Base-by-base conservation (phyloP, 2,329 filamentous ascomycete species). In the Juglanconis oblonga region DNA sequence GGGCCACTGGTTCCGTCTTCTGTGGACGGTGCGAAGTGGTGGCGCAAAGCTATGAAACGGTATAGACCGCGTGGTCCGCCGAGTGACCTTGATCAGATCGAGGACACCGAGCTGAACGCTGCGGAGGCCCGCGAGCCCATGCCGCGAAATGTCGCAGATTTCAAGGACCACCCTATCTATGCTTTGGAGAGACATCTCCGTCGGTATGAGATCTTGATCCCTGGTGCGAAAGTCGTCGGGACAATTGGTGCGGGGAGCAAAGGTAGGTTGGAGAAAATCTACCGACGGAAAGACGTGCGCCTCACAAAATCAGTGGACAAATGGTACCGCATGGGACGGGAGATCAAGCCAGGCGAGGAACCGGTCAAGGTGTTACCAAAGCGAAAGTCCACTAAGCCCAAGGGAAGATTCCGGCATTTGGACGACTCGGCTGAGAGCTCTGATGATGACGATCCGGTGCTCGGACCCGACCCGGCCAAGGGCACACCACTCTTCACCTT, bases 271-370 rank as follows among this genome's bases (percentile, higher is more conserved):
- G 93, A 97, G 71, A 84, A 85, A 55, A 88, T 99, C 0, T 99
- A 91, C 71, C 86, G 93, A 31, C 84, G 95, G 3, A 82, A 81
- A 52, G 91, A 98, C 70, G 91, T 99, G 0, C 87, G 91, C 55
- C 69, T 86, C 5, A 92, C 92, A 1, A 85, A 87, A 63, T 96
- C 87, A 63, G 87, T 86, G 3, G 92, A 96, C 66, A 92, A 90
- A 64, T 99, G 95, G 96, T 97, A 95, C 72, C 87, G 93, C 2
- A 76, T 94, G 62, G 95, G 95, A 0, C 83, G 92, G 32, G 88
- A 92, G 64, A 85, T 99, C 7, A 91, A 86, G 65, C 76, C 85
- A 0, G 86, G 89, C 13, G 91, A 97, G 71, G 88, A 95, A 58
- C 91, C 95, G 0, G 81, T 90, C 13, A 98, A 97, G 71, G 88